Percentiles rank a stretch among this genome's conserved stretches.
Evolutionary conservation across 169 alveolate genomes (phyloP).

Genomic region (Neospora caninum): DNA sequence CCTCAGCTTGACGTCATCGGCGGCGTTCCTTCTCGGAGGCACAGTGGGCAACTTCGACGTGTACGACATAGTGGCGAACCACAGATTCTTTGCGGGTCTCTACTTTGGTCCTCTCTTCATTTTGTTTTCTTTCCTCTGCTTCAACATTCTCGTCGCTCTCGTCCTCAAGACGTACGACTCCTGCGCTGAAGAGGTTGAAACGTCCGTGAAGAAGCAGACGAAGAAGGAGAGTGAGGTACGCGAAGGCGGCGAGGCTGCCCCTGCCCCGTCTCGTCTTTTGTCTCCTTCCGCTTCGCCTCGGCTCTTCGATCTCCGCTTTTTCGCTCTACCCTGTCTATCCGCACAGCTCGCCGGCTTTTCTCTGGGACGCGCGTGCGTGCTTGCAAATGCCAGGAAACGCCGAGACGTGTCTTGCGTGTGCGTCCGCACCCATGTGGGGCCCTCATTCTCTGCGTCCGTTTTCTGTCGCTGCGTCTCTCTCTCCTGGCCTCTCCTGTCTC

Average conservation of each 20-base stretch:
- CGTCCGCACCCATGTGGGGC: too few relatives aligned
- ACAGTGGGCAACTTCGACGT: constrained; percentile 47
- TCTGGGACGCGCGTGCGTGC: too few relatives aligned
- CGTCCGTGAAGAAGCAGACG: not conserved
- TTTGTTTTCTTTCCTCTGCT: constrained; percentile 39
- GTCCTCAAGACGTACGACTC: constrained; percentile 44
- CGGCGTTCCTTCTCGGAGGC: constrained; percentile 56
- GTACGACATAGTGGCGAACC: constrained; percentile 25
- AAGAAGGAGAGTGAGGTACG: not conserved
- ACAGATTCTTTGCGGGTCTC: constrained; percentile 26
- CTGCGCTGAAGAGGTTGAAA: constrained; percentile 27
- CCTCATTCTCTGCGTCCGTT: not conserved
- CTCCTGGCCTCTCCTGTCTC: not conserved
- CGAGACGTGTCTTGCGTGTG: too few relatives aligned
- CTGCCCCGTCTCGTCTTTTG: too few relatives aligned
- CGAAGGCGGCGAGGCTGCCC: not conserved
- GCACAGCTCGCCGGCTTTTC: too few relatives aligned
- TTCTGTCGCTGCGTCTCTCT: not conserved
- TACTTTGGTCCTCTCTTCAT: constrained; percentile 54
- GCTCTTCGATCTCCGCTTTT: too few relatives aligned
- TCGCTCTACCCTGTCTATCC: too few relatives aligned
- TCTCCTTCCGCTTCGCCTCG: too few relatives aligned
- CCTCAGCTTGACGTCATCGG: constrained; percentile 50
- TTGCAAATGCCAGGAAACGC: too few relatives aligned
- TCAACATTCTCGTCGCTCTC: constrained; percentile 43